These are phyloP conservation scores for Entophlyctis luteolus DNA, from an alignment of 192 early-diverging fungal genomes.

Conservation along the genomic window DNA sequence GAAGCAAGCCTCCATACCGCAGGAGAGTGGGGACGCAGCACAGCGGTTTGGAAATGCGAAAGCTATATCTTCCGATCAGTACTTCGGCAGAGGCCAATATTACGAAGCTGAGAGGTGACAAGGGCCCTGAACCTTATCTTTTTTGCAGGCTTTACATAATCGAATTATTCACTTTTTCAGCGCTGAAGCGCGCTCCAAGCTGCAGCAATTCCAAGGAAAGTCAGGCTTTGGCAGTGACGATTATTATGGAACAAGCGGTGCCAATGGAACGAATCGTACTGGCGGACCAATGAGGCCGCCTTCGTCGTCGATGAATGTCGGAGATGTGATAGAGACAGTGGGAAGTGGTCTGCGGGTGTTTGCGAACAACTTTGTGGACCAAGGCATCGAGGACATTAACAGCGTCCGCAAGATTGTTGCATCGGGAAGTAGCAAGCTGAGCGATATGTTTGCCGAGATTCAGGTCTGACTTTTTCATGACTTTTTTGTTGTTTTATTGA, in stretches of 20 bases:
- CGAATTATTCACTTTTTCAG: too few species aligned
- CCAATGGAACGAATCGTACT: background rate
- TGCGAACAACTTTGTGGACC: conserved; percentile 52
- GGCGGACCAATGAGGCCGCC: background rate
- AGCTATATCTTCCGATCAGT: conserved; percentile 88
- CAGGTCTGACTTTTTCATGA: too few species aligned
- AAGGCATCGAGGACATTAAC: conserved; percentile 49
- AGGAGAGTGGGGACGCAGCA: conserved; percentile 56
- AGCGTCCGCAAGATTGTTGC: conserved; percentile 43
- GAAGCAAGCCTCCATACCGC: background rate
- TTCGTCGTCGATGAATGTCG: background rate
- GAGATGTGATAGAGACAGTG: conserved; percentile 33
- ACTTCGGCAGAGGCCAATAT: conserved; percentile 74
- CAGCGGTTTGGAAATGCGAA: conserved; percentile 80
- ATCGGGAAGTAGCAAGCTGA: conserved; percentile 41
- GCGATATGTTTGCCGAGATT: conserved; percentile 46
- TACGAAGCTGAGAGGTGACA: conserved; percentile 54
- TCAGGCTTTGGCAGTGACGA: conserved; percentile 54
- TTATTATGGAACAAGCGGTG: conserved; percentile 42
- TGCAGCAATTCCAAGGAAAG: conserved; percentile 50
- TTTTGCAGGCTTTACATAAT: too few species aligned
- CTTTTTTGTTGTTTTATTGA: too few species aligned
- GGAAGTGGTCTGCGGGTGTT: conserved; percentile 41
- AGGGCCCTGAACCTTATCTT: too few species aligned
- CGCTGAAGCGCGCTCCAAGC: conserved; percentile 40